Base-by-base conservation (phyloP, 2,329 filamentous ascomycete species). In the Drechslerella dactyloides region DNA sequence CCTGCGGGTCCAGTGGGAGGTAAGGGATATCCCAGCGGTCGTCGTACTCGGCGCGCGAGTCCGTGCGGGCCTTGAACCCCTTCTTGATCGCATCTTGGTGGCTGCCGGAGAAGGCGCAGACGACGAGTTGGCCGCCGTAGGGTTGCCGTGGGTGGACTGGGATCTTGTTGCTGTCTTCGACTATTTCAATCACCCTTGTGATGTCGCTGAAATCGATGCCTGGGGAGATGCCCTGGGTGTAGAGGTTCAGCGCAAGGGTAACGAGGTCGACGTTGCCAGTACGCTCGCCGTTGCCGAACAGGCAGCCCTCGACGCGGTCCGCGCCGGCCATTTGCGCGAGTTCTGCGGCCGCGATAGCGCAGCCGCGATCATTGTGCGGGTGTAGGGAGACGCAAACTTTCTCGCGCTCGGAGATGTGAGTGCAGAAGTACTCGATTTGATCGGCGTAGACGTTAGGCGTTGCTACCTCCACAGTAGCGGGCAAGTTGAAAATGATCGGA, bases 31-130 rank as follows among this genome's bases (percentile, higher is more conserved):
- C 83, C 93, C 93, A 97, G 44, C 81, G 82, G 77, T 88, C 86
- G 64, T 93, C 86, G 78, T 85, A 82, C 3, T 81, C 82, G 51
- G 84, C 83, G 60, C 83, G 84, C 0, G 84, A 80, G 50, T 83
- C 80, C 78, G 92, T 85, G 69, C 93, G 89, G 44, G 83, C 78
- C 78, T 90, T 85, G 83, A 94, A 92, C 0, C 89, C 89, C 83
- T 97, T 97, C 82, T 96, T 96, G 83, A 97, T 96, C 58, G 93
- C 93, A 78, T 97, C 93, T 81, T 97, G 93, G 80, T 97, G 93
- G 24, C 88, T 91, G 61, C 93, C 93, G 75, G 88, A 91, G 82
- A 97, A 97, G 23, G 93, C 92, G 78, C 89, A 94, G 24, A 93
- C 89, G n/a, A 96, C 92, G 75, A 97, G 85, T 77, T 91, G 90